Conservation (phyloP, 2,329 filamentous ascomycete species). For the Seiridium cupressi region DNA sequence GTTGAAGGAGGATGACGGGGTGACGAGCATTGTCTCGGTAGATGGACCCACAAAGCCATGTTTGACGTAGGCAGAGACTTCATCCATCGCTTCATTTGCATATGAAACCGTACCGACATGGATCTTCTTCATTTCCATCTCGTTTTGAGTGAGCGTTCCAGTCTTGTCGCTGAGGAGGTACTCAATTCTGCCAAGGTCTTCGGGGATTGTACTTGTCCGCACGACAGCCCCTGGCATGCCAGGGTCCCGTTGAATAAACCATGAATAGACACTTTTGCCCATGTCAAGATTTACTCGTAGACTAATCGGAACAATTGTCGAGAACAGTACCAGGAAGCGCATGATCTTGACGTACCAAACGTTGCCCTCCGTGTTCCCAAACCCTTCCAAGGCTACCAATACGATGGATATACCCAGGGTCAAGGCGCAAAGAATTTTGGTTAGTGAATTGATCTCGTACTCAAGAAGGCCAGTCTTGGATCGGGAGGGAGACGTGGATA, state of each 20-base stretch:
- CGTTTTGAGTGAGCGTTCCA: constrained; percentile 95
- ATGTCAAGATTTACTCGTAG: constrained; percentile 94
- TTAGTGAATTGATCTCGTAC: constrained; percentile 94
- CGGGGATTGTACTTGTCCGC: constrained; percentile 93
- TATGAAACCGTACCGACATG: constrained; percentile 98
- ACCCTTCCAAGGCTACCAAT: constrained; percentile 83
- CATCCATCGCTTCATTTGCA: constrained; percentile 98
- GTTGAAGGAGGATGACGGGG: constrained; percentile 70
- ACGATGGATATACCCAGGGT: constrained; percentile 84
- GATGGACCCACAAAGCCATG: constrained; percentile 68
- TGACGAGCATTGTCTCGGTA: constrained; percentile 58
- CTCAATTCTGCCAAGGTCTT: constrained; percentile 92
- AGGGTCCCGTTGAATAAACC: constrained; percentile 88
- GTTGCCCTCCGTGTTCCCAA: constrained; percentile 63
- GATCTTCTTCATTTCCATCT: constrained; percentile 99
- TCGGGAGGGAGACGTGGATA: constrained; percentile 87
- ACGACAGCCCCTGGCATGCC: constrained; percentile 92
- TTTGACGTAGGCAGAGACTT: constrained; percentile 81
- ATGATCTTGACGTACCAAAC: constrained; percentile 96
- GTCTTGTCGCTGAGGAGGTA: constrained; percentile 97
- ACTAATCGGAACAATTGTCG: constrained; percentile 98
- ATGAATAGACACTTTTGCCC: constrained; percentile 94
- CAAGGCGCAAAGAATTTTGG: constrained; percentile 90
- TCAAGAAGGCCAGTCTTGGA: constrained; percentile 94
- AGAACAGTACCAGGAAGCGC: constrained; percentile 97